Evolutionary conservation across 805 yeast species (phyloP), one percentile per base, ranked within the genome.

Genomic region (Hanseniaspora taiwanica): DNA sequence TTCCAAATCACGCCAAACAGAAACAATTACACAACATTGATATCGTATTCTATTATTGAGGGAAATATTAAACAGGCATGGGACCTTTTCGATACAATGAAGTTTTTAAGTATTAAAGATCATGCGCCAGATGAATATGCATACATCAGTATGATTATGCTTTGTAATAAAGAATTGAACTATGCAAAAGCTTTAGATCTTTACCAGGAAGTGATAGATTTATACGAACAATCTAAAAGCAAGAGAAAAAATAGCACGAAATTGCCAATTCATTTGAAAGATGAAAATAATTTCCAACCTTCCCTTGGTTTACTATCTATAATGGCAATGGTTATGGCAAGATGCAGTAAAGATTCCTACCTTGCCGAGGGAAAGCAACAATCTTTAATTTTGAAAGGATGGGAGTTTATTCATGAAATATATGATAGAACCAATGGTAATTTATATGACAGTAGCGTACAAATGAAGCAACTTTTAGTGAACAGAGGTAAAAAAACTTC

Each of bases 21-120:
- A 38, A 46, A 48, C 14, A 56, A 53, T 29, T 54, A 47, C 35
- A 56, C 61, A 6, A 49, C 54, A 2, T 44, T 58, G 13, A 48
- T 56, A 16, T 56, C 53, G 37, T 56, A 51, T 37, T 58, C 53
- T 25, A 40, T 44, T 81, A 5, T 73, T 86, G 65, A 72, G 89
- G 19, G 19, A 17, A 33, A 33, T 19, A 9, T 4, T 4, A 20
- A 18, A 27, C 76, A 79, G 45, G 94, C 94, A 0, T 70, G 72
- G 42, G 76, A 76, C 36, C 64, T 81, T 2, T 89, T 89, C 58
- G 86, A 80, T 48, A 74, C 84, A 45, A 76, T 91, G 86, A 87
- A 85, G 54, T 89, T 82, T 54, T 56, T 80, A 48, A 75, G 91
- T 1, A 53, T 65, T 4, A 33, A 33, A 14, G 62, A 65, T 21